These are phyloP conservation scores for Candida pseudoviswanathii DNA, from an alignment of 1,139 yeast genomes.

Conservation along the genomic window DNA sequence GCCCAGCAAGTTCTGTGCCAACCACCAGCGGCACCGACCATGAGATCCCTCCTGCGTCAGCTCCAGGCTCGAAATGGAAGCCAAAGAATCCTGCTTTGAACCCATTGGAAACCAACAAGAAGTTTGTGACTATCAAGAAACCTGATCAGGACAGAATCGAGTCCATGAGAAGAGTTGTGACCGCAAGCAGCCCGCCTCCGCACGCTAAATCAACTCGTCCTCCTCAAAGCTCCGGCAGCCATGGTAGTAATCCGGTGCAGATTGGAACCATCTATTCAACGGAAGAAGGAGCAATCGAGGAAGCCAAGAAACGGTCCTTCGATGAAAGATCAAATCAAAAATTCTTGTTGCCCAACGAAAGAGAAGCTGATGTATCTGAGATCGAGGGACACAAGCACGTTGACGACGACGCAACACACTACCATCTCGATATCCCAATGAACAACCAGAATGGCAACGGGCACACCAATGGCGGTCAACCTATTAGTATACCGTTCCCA, in stretches of 20 bases:
- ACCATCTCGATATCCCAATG: conserved; percentile 9
- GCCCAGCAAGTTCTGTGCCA: conserved; percentile 3
- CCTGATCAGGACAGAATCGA: conserved; percentile 35
- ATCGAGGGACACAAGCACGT: conserved; percentile 8
- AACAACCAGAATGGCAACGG: not conserved
- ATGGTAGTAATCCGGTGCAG: conserved; percentile 12
- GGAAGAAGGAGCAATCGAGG: conserved; percentile 53
- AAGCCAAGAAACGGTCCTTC: conserved; percentile 25
- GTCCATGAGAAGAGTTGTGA: conserved; percentile 25
- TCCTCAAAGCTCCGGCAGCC: not conserved
- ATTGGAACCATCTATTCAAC: conserved; percentile 47
- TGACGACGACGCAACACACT: conserved; percentile 7
- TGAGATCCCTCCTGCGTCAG: conserved; percentile 5
- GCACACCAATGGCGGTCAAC: conserved; percentile 1
- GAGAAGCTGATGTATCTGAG: conserved; percentile 36
- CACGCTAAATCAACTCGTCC: not conserved
- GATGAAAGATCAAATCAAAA: conserved; percentile 15
- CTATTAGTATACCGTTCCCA: conserved; percentile 13
- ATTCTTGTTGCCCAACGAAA: conserved; percentile 28
- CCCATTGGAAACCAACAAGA: conserved; percentile 72
- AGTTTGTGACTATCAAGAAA: conserved; percentile 70
- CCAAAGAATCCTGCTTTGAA: conserved; percentile 80
- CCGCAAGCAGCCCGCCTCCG: conserved; percentile 16
- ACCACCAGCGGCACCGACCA: not conserved
- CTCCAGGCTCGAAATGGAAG: conserved; percentile 31